Evolutionary conservation across 306 rosid species (phyloP).

Genomic region (Citrullus mucosospermus): DNA sequence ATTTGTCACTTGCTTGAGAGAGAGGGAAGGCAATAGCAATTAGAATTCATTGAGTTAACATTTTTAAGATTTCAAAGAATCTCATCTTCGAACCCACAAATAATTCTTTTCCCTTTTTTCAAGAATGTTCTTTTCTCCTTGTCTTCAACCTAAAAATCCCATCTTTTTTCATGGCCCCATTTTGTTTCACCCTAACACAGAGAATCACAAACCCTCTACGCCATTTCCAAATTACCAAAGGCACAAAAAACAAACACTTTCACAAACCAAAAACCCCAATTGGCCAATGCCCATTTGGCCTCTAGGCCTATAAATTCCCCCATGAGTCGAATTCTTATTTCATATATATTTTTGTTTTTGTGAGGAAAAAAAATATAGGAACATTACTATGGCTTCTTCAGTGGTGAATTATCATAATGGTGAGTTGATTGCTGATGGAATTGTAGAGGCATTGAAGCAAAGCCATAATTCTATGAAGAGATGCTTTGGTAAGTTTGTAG

Average conservation of each 20-base stretch:
- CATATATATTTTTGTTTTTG: neutral
- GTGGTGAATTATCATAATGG: slow-evolving; percentile 5
- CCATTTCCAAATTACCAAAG: neutral
- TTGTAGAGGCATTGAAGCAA: slow-evolving; percentile 74
- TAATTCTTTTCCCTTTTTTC: slow-evolving; percentile 29
- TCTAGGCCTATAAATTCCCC: neutral
- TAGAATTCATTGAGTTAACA: neutral
- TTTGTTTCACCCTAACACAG: neutral
- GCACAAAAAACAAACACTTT: neutral
- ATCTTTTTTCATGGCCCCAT: neutral
- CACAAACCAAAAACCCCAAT: neutral
- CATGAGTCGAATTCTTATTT: neutral
- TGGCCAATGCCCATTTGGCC: neutral
- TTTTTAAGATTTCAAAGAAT: slow-evolving; percentile 12
- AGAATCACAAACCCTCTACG: neutral
- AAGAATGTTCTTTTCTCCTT: slow-evolving; percentile 33
- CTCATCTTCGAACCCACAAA: slow-evolving; percentile 4
- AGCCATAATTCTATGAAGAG: slow-evolving; percentile 66
- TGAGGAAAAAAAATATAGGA: neutral
- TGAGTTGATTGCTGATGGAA: slow-evolving; percentile 37
- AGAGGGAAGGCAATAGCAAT: neutral
- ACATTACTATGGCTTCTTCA: neutral
- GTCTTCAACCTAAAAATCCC: slow-evolving; percentile 3
- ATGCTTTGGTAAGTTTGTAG: slow-evolving; percentile 69
- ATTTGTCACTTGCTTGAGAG: slow-evolving; percentile 15